phyloP scores from a whole-genome alignment of 441 rosid genomes.

The Populus hybrid region DNA sequence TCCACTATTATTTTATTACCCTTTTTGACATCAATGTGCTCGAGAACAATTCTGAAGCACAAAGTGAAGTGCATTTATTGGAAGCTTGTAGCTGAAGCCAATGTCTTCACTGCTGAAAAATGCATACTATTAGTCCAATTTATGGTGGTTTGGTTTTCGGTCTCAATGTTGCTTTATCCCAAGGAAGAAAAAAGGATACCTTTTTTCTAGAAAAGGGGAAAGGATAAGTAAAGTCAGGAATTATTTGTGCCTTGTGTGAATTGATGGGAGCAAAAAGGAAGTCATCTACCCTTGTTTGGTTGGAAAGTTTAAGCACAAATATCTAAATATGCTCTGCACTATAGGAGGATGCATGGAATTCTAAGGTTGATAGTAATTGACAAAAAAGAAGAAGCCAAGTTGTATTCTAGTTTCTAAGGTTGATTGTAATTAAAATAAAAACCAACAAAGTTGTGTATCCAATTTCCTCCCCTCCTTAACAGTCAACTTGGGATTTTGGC shows the following conservation, averaged over 20 bases:
- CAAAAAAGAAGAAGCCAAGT: neutral
- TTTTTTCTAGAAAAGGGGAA: too few species aligned
- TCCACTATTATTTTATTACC: neutral
- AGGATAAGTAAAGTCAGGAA: neutral
- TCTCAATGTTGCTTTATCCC: neutral
- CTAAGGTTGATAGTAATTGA: neutral
- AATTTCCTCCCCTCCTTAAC: neutral
- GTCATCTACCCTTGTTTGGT: neutral
- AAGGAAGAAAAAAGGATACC: neutral
- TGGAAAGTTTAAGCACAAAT: neutral
- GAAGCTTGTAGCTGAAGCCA: neutral
- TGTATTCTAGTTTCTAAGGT: neutral
- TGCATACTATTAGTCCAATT: neutral
- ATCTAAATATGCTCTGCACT: neutral
- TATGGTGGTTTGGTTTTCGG: neutral
- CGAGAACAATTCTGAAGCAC: neutral
- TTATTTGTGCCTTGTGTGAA: neutral
- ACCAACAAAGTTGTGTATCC: neutral
- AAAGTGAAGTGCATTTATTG: neutral
- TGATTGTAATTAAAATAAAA: neutral
- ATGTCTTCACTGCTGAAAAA: neutral
- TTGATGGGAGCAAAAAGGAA: neutral
- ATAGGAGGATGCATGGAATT: neutral
- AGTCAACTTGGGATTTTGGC: neutral
- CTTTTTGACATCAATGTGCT: neutral